These are phyloP conservation scores for Elsinoe batatas DNA, from an alignment of 2,329 filamentous ascomycete genomes.

Conservation along the genomic window DNA sequence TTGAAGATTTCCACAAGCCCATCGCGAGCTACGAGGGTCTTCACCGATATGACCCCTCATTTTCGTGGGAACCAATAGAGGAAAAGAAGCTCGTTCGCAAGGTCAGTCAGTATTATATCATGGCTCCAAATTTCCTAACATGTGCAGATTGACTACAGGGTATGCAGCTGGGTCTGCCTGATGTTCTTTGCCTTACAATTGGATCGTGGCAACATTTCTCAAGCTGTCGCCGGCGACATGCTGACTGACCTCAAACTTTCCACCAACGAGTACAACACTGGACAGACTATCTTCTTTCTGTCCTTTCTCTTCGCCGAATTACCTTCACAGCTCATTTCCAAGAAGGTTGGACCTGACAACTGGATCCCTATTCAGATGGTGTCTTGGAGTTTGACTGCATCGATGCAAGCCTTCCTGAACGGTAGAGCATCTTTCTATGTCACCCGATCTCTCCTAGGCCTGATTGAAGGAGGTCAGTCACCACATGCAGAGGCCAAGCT, in stretches of 20 bases:
- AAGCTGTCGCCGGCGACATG: slow-evolving; percentile 22
- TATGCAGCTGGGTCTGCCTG: slow-evolving; percentile 43
- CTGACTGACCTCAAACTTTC: slow-evolving; percentile 18
- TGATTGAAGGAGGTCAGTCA: slow-evolving; percentile 25
- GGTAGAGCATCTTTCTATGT: slow-evolving; percentile 23
- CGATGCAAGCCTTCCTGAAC: slow-evolving; percentile 29
- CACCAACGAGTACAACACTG: slow-evolving; percentile 26
- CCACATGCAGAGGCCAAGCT: slow-evolving; percentile 17
- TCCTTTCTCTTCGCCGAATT: slow-evolving; percentile 41
- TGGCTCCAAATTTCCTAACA: slow-evolving; percentile 16
- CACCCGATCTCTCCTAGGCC: slow-evolving; percentile 19
- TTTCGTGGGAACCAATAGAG: slow-evolving; percentile 47
- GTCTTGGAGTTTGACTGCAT: slow-evolving; percentile 28
- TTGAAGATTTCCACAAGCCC: slow-evolving; percentile 38
- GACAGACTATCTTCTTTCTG: slow-evolving; percentile 32
- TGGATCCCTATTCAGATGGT: slow-evolving; percentile 31
- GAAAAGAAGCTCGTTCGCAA: slow-evolving; percentile 47
- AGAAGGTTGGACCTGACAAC: slow-evolving; percentile 41
- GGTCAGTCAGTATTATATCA: slow-evolving; percentile 27
- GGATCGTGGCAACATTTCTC: slow-evolving; percentile 22
- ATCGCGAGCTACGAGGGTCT: slow-evolving; percentile 49
- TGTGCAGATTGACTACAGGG: slow-evolving; percentile 39
- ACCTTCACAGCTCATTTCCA: slow-evolving; percentile 42
- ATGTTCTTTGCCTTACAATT: slow-evolving; percentile 45
- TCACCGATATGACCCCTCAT: slow-evolving; percentile 50